Conservation (phyloP, 352 stramenopile species). For the Saprolegnia diclina region DNA sequence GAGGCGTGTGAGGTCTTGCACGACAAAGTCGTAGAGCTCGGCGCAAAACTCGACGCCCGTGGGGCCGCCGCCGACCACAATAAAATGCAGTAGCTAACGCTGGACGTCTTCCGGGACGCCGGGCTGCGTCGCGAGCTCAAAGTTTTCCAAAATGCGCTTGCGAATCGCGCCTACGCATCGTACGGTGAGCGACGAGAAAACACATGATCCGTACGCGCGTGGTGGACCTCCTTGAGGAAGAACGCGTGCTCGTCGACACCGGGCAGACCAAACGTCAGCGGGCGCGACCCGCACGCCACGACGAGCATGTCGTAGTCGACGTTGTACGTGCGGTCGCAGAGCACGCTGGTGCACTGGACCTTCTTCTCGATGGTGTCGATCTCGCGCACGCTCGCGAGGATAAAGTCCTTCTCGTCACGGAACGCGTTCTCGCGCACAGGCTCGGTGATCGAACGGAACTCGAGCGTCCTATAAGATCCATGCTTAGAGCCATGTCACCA, state of each 20-base stretch:
- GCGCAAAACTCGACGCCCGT: constrained; percentile 95
- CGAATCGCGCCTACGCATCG: constrained; percentile 42
- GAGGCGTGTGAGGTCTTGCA: constrained; percentile 84
- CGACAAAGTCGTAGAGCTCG: constrained; percentile 93
- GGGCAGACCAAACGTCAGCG: constrained; percentile 92
- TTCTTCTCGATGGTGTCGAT: constrained; percentile 77
- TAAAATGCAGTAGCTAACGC: constrained; percentile 90
- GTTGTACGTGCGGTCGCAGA: constrained; percentile 54
- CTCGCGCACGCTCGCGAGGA: constrained; percentile 57
- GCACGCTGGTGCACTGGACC: constrained; percentile 62
- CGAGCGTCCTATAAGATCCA: constrained; percentile 66
- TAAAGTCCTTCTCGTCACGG: constrained; percentile 65
- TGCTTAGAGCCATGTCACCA: background rate
- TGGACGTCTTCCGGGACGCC: constrained; percentile 81
- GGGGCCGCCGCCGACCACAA: constrained; percentile 95
- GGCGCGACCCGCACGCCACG: constrained; percentile 88
- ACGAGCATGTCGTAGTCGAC: constrained; percentile 93
- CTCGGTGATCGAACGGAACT: constrained; percentile 97
- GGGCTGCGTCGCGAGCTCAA: constrained; percentile 91
- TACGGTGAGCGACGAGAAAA: background rate
- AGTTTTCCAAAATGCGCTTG: constrained; percentile 84
- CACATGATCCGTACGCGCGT: constrained; percentile 57
- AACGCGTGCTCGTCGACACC: constrained; percentile 91
- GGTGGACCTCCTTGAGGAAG: constrained; percentile 96
- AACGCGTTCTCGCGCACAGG: constrained; percentile 85